Evolutionary conservation across 2,329 filamentous ascomycete genomes (phyloP).

Genomic region (Penicillium sp.): DNA sequence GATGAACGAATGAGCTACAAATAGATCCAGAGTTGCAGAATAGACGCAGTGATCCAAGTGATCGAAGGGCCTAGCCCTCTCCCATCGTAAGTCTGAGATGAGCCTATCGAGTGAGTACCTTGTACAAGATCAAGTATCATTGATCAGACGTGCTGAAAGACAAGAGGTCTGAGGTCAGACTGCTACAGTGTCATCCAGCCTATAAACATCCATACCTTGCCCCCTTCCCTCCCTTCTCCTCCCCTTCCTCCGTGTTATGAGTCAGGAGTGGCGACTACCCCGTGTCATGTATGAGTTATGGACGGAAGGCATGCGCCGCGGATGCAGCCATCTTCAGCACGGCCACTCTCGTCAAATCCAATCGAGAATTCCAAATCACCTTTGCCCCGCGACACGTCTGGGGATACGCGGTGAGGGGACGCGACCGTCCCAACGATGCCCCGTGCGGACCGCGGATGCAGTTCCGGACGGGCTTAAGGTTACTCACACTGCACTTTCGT

Average conservation of each 20-base stretch:
- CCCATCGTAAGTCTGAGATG: not conserved
- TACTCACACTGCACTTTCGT: slow-evolving; percentile 11
- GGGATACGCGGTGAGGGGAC: slow-evolving; percentile 15
- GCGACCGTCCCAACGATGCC: not conserved
- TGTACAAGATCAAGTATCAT: not conserved
- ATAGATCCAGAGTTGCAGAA: not conserved
- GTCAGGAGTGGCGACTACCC: slow-evolving; percentile 2
- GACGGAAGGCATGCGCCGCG: not conserved
- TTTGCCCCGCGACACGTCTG: slow-evolving; percentile 9
- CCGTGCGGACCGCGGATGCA: slow-evolving; percentile 12
- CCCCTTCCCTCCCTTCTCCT: not conserved
- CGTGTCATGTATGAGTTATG: not conserved
- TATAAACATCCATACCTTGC: not conserved
- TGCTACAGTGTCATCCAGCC: slow-evolving; percentile 1
- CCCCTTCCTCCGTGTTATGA: not conserved
- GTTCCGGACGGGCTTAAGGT: slow-evolving; percentile 9
- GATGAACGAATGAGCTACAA: not conserved
- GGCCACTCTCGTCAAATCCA: not conserved
- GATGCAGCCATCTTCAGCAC: not conserved
- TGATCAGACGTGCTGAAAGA: not conserved
- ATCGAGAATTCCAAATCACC: not conserved
- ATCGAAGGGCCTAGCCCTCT: not conserved
- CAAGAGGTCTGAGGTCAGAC: slow-evolving; percentile 3
- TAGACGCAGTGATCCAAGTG: not conserved
- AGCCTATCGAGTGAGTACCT: not conserved